Evolutionary conservation across 1,284 basidiomycete species (phyloP), one percentile per base, ranked within the genome.

Genomic region (Ceratobasidium sp.): DNA sequence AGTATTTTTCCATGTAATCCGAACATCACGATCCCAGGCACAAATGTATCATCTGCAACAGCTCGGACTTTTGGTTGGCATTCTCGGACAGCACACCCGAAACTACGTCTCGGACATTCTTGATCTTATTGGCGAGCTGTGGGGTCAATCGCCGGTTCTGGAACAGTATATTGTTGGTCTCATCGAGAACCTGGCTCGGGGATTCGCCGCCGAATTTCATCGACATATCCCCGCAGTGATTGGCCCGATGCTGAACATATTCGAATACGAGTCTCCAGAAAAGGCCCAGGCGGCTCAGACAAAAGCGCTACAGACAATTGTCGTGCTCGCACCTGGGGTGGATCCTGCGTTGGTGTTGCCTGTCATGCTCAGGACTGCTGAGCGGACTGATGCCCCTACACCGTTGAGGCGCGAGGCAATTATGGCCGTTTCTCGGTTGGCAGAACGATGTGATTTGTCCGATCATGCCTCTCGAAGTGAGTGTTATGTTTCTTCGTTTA

Each of bases 1-100:
- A 1, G 97, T 96, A 0, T 98, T 98, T 82, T 88, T 97, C 28
- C 84, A 87, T 59, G 97, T 98, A 39, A 94, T 96, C 32, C 88
- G 93, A 32, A 90, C 86, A 46, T 93, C 93, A 59, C 82, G 80
- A 43, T 87, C 95, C 39, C 86, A 92, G 12, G 82, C 94, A 39
- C 94, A 97, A 80, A 95, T 97, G 71, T 97, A 96, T 79, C 96
- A 98, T 83, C 85, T 98, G 74, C 94, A 98, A 79, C 96, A 99
- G 80, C 88, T 99, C 23, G 94, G 96, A 10, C 97, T 98, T 77
- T 88, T 99, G 59, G 93, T 99, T 73, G 90, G 92, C 30, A 98
- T 99, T 79, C 96, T 99, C 84, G 97, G 97, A 82, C 96, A 98
- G 81, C 97, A 99, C 80, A 92, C 99, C 72, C 92, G 97, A 72